phyloP scores from a whole-genome alignment of 2,329 filamentous ascomycete genomes.

The Aspergillus quadrilineatus region DNA sequence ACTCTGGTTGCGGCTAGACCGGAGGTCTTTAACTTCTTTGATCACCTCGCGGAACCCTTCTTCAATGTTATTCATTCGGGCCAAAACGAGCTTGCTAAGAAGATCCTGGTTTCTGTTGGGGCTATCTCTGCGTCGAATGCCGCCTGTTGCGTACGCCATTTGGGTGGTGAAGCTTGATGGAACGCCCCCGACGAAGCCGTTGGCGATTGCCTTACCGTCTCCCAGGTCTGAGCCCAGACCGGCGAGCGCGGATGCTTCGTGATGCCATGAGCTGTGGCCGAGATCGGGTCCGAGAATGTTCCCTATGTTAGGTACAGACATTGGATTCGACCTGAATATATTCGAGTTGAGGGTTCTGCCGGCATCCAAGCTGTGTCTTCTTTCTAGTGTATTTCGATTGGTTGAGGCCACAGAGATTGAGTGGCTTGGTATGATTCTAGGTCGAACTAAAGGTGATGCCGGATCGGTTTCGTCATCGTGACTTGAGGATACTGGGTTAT shows the following conservation, averaged over 20 bases:
- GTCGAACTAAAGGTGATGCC: slow-evolving; percentile 24
- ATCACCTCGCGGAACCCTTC: slow-evolving; percentile 88
- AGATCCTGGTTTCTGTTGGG: slow-evolving; percentile 64
- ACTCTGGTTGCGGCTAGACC: slow-evolving; percentile 39
- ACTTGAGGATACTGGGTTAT: slow-evolving; percentile 61
- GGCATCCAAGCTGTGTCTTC: slow-evolving; percentile 34
- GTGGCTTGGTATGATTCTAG: slow-evolving; percentile 32
- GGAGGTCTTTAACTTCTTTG: slow-evolving; percentile 67
- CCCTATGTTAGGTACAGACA: slow-evolving; percentile 57
- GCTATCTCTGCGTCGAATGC: slow-evolving; percentile 48
- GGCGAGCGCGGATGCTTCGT: slow-evolving; percentile 66
- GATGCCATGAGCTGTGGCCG: slow-evolving; percentile 32
- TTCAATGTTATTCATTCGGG: slow-evolving; percentile 88
- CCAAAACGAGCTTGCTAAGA: slow-evolving; percentile 76
- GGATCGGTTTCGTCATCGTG: slow-evolving; percentile 41
- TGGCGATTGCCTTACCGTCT: slow-evolving; percentile 59
- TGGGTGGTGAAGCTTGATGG: slow-evolving; percentile 79
- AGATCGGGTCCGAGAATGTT: slow-evolving; percentile 50
- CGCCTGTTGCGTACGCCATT: slow-evolving; percentile 70
- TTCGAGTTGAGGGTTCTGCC: slow-evolving; percentile 58
- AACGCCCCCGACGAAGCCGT: slow-evolving; percentile 62
- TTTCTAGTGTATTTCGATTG: slow-evolving; percentile 44
- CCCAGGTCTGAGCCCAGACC: slow-evolving; percentile 73
- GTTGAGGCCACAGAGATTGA: slow-evolving; percentile 35
- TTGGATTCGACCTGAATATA: slow-evolving; percentile 53